phyloP scores from a whole-genome alignment of 306 rosid genomes.

The Vigna mungo region DNA sequence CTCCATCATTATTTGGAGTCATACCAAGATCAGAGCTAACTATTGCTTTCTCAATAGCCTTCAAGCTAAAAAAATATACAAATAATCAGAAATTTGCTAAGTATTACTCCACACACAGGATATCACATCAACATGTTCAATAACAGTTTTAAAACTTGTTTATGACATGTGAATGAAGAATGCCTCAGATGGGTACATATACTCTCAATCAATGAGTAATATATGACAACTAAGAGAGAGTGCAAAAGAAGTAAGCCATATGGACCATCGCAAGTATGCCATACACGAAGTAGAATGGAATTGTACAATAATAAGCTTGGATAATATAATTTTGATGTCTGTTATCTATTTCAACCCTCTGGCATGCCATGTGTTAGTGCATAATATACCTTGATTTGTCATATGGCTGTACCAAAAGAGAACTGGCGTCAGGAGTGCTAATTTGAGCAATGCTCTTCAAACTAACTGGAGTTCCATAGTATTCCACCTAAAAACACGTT shows the following conservation, averaged over 20 bases:
- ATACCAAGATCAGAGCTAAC: constrained; percentile 84
- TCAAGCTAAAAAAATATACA: constrained; percentile 65
- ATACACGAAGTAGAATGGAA: constrained; percentile 20
- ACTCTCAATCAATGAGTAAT: constrained; percentile 4
- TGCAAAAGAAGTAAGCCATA: background rate
- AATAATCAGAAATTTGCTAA: constrained; percentile 41
- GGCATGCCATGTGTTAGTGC: constrained; percentile 11
- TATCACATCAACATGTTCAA: constrained; percentile 9
- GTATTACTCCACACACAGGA: constrained; percentile 11
- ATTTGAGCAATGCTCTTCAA: constrained; percentile 98
- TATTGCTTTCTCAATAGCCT: constrained; percentile 94
- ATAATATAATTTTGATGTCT: constrained; percentile 31
- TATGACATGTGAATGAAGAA: constrained; percentile 3
- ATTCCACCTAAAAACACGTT: constrained; percentile 78
- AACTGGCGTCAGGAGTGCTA: constrained; percentile 88
- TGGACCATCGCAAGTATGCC: background rate
- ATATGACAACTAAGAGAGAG: background rate
- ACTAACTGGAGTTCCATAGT: constrained; percentile 92
- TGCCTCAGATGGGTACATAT: constrained; percentile 15
- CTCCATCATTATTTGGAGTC: constrained; percentile 99
- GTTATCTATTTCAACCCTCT: constrained; percentile 17
- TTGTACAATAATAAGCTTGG: constrained; percentile 18
- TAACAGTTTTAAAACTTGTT: constrained; percentile 4
- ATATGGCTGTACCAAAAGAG: constrained; percentile 86
- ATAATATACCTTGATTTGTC: constrained; percentile 87